Percentiles rank a stretch among this genome's conserved stretches.
Conservation (phyloP, 2,329 filamentous ascomycete genomes). For the Ambrosiella xylebori region DNA sequence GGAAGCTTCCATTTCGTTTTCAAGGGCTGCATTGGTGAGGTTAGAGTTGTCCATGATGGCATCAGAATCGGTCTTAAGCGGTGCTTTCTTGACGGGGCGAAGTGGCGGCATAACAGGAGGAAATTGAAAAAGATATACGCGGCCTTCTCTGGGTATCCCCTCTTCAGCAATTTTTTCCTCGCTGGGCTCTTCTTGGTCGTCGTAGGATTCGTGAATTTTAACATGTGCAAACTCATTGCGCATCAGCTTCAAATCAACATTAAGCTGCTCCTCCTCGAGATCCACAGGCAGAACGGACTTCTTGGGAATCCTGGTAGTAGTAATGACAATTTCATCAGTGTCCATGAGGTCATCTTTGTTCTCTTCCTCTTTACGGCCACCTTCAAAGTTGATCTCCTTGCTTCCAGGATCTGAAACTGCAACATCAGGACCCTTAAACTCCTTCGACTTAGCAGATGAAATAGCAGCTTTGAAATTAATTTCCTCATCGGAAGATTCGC, state of each 20-base stretch:
- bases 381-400: constrained; percentile 29
- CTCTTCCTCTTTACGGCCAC: constrained; percentile 12
- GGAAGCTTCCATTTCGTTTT: constrained; percentile 17
- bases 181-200: constrained; percentile 9
- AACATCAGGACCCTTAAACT: constrained; percentile 26
- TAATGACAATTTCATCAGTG: constrained; percentile 14
- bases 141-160: constrained; percentile 26
- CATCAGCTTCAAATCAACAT: constrained; percentile 25
- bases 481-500: constrained; percentile 12
- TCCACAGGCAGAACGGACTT: constrained; percentile 14
- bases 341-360: constrained; percentile 17
- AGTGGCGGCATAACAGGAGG: constrained; percentile 43
- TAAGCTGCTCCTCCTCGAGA: constrained; percentile 18
- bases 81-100: constrained; percentile 14
- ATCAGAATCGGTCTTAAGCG: constrained; percentile 12
- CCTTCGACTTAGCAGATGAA: constrained; percentile 7
- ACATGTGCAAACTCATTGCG: constrained; percentile 22
- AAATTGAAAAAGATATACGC: constrained; percentile 47
- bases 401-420: constrained; percentile 34
- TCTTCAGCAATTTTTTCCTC: constrained; percentile 12
- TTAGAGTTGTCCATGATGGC: constrained; percentile 14
- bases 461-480: constrained; percentile 13
- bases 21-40: constrained; percentile 21
- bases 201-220: constrained; percentile 8
- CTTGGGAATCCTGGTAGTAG: constrained; percentile 18